phyloP scores from a whole-genome alignment of 1,139 yeast species.

The Yamadazyma spencermartinsiae region DNA sequence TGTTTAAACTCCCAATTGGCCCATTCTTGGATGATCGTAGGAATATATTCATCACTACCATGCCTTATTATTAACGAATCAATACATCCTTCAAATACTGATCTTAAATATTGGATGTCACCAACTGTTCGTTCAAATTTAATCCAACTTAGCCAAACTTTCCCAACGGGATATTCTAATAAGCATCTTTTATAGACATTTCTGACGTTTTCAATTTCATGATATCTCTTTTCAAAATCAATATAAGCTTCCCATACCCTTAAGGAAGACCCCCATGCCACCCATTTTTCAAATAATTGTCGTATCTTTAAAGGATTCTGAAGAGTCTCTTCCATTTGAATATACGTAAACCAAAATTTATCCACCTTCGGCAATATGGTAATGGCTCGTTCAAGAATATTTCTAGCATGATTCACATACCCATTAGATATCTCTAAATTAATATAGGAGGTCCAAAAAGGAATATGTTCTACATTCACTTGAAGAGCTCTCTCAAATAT shows the following conservation, averaged over 20 bases:
- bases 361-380: slow-evolving; percentile 73
- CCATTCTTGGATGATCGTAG: slow-evolving; percentile 46
- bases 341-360: slow-evolving; percentile 83
- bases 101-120: slow-evolving; percentile 38
- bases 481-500: slow-evolving; percentile 85
- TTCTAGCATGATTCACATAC: slow-evolving; percentile 87
- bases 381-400: slow-evolving; percentile 77
- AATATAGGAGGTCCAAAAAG: slow-evolving; percentile 84
- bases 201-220: slow-evolving; percentile 59
- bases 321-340: slow-evolving; percentile 79
- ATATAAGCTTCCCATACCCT: slow-evolving; percentile 77
- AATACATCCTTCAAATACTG: slow-evolving; percentile 66
- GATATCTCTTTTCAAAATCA: slow-evolving; percentile 68
- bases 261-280: slow-evolving; percentile 66
- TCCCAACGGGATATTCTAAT: slow-evolving; percentile 48
- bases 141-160: slow-evolving; percentile 61
- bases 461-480: slow-evolving; percentile 71
- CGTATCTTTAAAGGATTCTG: slow-evolving; percentile 66
- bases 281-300: slow-evolving; percentile 75
- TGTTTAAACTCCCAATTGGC: slow-evolving; percentile 71
- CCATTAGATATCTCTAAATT: slow-evolving; percentile 72
- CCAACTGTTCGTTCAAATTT: slow-evolving; percentile 26
- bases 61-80: slow-evolving; percentile 46
- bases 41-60: slow-evolving; percentile 24
- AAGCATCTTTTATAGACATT: slow-evolving; percentile 58